phyloP scores from a whole-genome alignment of 805 yeast species.

The Aciculoconidium aculeatum region DNA sequence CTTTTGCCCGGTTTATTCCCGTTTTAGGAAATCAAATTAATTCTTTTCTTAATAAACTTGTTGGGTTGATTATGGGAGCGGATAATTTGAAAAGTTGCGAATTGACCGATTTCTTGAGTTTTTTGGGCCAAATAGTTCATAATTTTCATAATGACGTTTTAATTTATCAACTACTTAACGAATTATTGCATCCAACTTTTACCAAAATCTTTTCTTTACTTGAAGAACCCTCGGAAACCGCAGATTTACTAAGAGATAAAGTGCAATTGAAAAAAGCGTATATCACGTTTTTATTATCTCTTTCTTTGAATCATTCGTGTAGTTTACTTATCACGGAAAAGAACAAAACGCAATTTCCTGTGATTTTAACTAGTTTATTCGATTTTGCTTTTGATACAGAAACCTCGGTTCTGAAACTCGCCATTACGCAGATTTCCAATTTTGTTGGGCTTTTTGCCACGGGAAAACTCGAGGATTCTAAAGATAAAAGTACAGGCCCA shows the following conservation, averaged over 20 bases:
- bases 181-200: slow-evolving; percentile 69
- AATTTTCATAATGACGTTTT: slow-evolving; percentile 59
- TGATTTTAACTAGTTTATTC: slow-evolving; percentile 56
- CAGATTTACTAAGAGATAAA: slow-evolving; percentile 64
- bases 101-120: slow-evolving; percentile 74
- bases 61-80: slow-evolving; percentile 51
- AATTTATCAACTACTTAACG: slow-evolving; percentile 68
- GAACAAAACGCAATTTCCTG: slow-evolving; percentile 56
- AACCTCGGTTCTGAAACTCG: slow-evolving; percentile 57
- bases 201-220: slow-evolving; percentile 46
- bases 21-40: slow-evolving; percentile 48
- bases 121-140: slow-evolving; percentile 84
- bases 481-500: slow-evolving; percentile 48
- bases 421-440: slow-evolving; percentile 64
- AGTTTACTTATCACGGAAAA: slow-evolving; percentile 68
- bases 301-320: slow-evolving; percentile 73
- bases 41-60: slow-evolving; percentile 57
- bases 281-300: slow-evolving; percentile 59
- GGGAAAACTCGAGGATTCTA: slow-evolving; percentile 50
- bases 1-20: slow-evolving; percentile 83
- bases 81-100: slow-evolving; percentile 58
- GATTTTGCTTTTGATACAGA: slow-evolving; percentile 64
- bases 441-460: slow-evolving; percentile 48
- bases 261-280: slow-evolving; percentile 63
- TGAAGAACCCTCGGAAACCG: slow-evolving; percentile 32